Evolutionary conservation across 495 filamentous ascomycete genomes (phyloP), one percentile per base, ranked within the genome.

Genomic region (Lasiosphaeria hispida): DNA sequence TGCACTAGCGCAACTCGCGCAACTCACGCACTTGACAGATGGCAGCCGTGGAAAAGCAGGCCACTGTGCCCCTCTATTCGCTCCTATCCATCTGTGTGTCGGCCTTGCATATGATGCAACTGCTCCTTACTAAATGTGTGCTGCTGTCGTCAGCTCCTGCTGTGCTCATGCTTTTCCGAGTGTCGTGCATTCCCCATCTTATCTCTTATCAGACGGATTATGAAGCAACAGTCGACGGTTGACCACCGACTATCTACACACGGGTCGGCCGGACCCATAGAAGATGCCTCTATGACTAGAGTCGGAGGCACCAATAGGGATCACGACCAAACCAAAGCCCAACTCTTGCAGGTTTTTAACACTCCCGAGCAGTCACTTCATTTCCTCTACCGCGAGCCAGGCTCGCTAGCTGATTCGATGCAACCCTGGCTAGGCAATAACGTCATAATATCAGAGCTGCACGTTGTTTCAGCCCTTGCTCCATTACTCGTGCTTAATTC

Each of bases 361-460:
- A 5, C 23, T 30, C 23, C 23, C 23, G 23, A 30, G 23, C 23
- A 30, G 23, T 30, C 23, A 5, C 23, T 30, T 30, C 43, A 47
- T 47, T 47, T 47, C 43, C 14, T 47, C 23, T 47, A 17, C 42
- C 14, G 8, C 15, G 7, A 8, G 30, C 41, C 41, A 55, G 23
- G 15, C 37, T 17, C 11, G n/a, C 41, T 34, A 15, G 41, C 35
- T 45, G 30, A 38, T 15, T 13, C 41, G 14, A 10, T 47, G 42
- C 47, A 42, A 41, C 56, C 38, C 43, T 23, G 39, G 9, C 36
- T 14, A 36, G 40, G 34, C 36, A 49, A 59, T 59, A 51, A 59
- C 56, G 56, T 59, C 56, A 59, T 59, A 52, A 44, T 53, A 59
- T 17, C 34, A 57, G 36, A 42, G 36, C 54, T 57, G 44, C 55